Conservation (phyloP, 2,329 filamentous ascomycete genomes). For the Penicillium brevicompactum region DNA sequence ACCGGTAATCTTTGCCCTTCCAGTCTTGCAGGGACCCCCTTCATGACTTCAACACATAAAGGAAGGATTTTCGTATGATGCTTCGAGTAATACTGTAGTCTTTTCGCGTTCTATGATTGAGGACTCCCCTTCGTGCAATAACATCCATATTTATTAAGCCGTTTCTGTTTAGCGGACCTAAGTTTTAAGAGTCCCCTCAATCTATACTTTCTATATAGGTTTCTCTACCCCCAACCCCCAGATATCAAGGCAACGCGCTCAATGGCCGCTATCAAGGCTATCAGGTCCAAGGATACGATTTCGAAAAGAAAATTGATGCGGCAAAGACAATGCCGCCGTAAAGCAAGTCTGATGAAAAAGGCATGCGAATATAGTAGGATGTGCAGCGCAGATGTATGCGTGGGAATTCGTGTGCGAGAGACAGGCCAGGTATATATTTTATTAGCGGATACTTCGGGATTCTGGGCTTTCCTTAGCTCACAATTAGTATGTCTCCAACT, state of each 20-base stretch:
- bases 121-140: neutral
- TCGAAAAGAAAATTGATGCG: neutral
- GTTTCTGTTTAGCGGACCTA: neutral
- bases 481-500: neutral
- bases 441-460: conserved; percentile 3
- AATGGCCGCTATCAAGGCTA: too few relatives aligned
- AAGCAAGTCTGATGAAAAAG: conserved; percentile 6
- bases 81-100: neutral
- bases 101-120: neutral
- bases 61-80: neutral
- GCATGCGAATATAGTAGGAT: conserved; percentile 9
- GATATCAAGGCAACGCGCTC: too few relatives aligned
- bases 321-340: neutral
- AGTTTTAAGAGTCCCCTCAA: too few relatives aligned
- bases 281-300: too few relatives aligned
- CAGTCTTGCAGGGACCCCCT: neutral
- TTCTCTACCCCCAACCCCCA: too few relatives aligned
- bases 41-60: neutral
- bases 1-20: neutral
- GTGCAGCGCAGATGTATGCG: conserved; percentile 4
- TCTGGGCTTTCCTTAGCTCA: conserved; percentile 1
- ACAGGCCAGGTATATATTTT: neutral
- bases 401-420: neutral
- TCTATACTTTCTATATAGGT: too few relatives aligned
- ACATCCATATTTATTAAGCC: neutral